Conservation (phyloP, 129 eudicot genomes). For the Artemisia annua region DNA sequence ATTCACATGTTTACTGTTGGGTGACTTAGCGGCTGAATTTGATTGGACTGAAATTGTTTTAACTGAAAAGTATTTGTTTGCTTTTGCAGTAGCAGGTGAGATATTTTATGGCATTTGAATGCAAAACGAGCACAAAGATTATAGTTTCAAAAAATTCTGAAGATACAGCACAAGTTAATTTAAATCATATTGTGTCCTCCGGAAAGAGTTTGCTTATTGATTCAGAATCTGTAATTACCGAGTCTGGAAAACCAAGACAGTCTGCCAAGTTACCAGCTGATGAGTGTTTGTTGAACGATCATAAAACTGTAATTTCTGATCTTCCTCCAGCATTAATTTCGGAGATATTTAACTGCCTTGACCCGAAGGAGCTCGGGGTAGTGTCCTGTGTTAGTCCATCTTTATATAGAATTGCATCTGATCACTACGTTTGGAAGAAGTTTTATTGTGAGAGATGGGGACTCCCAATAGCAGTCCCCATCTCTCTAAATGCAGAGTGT, state of each 20-base stretch:
- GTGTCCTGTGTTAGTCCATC: slow-evolving; percentile 76
- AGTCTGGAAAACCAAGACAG: slow-evolving; percentile 28
- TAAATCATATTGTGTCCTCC: slow-evolving; percentile 21
- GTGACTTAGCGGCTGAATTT: no score
- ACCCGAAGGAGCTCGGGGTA: slow-evolving; percentile 87
- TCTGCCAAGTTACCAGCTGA: slow-evolving; percentile 27
- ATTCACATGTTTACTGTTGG: no score
- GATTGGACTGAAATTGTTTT: no score
- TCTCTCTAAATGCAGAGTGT: slow-evolving; percentile 31
- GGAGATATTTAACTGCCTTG: slow-evolving; percentile 89
- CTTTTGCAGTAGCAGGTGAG: slow-evolving; percentile 26
- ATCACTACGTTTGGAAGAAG: slow-evolving; percentile 84
- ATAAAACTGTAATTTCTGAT: slow-evolving; percentile 55
- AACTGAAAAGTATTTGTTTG: neutral
- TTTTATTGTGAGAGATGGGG: slow-evolving; percentile 98
- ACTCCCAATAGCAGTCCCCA: slow-evolving; percentile 46
- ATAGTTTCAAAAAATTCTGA: slow-evolving; percentile 29
- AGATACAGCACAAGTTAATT: slow-evolving; percentile 34
- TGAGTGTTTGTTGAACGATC: slow-evolving; percentile 30
- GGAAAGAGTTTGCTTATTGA: slow-evolving; percentile 32
- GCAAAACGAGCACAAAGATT: slow-evolving; percentile 52
- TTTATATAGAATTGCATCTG: slow-evolving; percentile 68
- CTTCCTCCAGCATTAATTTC: slow-evolving; percentile 80
- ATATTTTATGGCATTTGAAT: slow-evolving; percentile 91
- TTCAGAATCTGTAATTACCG: slow-evolving; percentile 21